Base-by-base conservation (phyloP, 768 basidiomycete species). In the Pholiota molesta region DNA sequence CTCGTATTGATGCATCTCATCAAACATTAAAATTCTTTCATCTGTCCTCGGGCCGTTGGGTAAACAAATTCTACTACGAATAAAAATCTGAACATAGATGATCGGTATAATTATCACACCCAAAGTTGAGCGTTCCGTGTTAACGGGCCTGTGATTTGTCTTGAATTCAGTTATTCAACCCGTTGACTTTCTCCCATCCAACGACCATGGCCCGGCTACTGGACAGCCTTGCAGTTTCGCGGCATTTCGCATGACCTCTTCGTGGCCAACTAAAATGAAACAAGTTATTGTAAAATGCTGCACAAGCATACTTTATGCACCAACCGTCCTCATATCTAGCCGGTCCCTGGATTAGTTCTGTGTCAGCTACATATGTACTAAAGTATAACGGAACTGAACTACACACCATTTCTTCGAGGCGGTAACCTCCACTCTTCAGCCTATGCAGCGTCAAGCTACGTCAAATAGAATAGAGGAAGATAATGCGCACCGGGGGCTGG, bases 161-260 rank as follows among this genome's bases (percentile, higher is more conserved):
- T n/a, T n/a, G n/a, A n/a, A n/a, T n/a, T n/a, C n/a, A n/a, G n/a
- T n/a, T n/a, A n/a, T n/a, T n/a, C n/a, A n/a, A n/a, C n/a, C n/a
- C n/a, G n/a, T n/a, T n/a, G 31, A 57, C 33, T 61, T 40, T 44
- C n/a, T 44, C 35, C 63, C 63, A 45, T 69, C 66, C 35, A 66
- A 52, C 11, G 66, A 67, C 71, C 71, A 79, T 5, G 73, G 70
- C 4, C 75, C 76, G 26, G 68, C 66, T 6, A 82, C 69, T 9
- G 81, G 81, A 64, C 79, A 81, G 14, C 80, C 81, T 52, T 75
- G 75, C 11, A 82, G 62, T 53, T 74, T 69, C n/a, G 69, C 78
- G 26, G 82, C 81, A 64, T 74, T 76, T 5, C 66, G 59, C 68
- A 82, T 74, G 21, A 81, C 73, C 44, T 81, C 74, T 29, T 79